Evolutionary conservation across 306 rosid genomes (phyloP).

Genomic region (Inga leiocalycina): DNA sequence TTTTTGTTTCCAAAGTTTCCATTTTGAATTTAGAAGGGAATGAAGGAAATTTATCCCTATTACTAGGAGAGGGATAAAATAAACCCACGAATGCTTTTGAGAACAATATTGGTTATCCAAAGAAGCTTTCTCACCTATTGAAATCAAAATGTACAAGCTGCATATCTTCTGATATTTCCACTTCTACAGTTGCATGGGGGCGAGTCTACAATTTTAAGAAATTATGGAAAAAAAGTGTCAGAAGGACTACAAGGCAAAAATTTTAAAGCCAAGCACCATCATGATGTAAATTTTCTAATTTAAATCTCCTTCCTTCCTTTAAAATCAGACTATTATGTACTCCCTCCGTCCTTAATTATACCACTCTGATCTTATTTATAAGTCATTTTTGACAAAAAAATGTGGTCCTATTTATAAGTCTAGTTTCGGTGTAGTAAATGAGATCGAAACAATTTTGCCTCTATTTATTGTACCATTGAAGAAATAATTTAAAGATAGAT

Average conservation of each 20-base stretch:
- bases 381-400: too few species aligned
- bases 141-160: conserved; percentile 98
- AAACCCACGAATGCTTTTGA: background rate
- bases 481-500: too few species aligned
- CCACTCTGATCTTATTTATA: too few species aligned
- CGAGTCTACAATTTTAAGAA: conserved; percentile 66
- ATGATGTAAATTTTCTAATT: background rate
- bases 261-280: background rate
- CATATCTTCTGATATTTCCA: conserved; percentile 99
- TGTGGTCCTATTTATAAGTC: too few species aligned
- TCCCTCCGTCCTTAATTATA: too few species aligned
- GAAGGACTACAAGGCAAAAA: conserved; percentile 11
- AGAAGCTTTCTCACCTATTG: conserved; percentile 66
- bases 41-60: too few species aligned
- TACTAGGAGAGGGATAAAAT: background rate
- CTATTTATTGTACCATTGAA: too few species aligned
- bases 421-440: too few species aligned
- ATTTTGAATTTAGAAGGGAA: too few species aligned
- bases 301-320: background rate
- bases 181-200: conserved; percentile 98
- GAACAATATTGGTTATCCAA: conserved; percentile 6
- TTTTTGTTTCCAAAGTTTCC: too few species aligned
- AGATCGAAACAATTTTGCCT: too few species aligned
- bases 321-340: background rate
- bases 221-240: conserved; percentile 16